phyloP scores from a whole-genome alignment of 192 early-diverging fungal genomes.

The Dispira simplex region DNA sequence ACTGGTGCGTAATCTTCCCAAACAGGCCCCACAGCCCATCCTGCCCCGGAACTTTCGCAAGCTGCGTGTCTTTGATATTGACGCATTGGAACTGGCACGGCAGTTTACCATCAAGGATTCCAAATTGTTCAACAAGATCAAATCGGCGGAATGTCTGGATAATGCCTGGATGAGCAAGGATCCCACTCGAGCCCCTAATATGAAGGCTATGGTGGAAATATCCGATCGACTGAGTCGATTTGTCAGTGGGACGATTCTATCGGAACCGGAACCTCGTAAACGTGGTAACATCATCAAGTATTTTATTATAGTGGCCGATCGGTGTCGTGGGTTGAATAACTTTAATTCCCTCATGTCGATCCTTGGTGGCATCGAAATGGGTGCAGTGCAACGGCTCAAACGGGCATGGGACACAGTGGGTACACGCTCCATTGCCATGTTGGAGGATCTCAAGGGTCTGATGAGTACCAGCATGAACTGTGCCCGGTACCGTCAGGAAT shows the following conservation, averaged over 20 bases:
- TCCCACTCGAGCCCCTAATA: slow-evolving; percentile 56
- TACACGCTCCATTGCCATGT: slow-evolving; percentile 33
- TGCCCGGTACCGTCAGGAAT: slow-evolving; percentile 58
- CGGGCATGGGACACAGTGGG: slow-evolving; percentile 79
- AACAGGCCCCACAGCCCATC: slow-evolving; percentile 58
- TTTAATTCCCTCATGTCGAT: slow-evolving; percentile 88
- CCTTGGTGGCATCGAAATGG: slow-evolving; percentile 75
- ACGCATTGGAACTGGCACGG: slow-evolving; percentile 82
- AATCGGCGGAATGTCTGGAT: slow-evolving; percentile 76
- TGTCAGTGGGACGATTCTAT: slow-evolving; percentile 72
- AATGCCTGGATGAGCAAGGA: slow-evolving; percentile 77
- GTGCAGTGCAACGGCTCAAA: slow-evolving; percentile 74
- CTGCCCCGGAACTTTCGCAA: slow-evolving; percentile 63
- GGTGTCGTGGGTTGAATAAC: slow-evolving; percentile 79
- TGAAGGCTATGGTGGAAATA: slow-evolving; percentile 73
- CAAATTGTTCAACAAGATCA: slow-evolving; percentile 65
- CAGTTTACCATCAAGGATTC: slow-evolving; percentile 91
- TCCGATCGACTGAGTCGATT: slow-evolving; percentile 78
- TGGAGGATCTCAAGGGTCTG: slow-evolving; percentile 48
- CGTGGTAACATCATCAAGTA: slow-evolving; percentile 63
- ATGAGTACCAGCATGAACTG: slow-evolving; percentile 77
- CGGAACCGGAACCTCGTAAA: slow-evolving; percentile 66
- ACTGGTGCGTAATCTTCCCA: slow-evolving; percentile 42
- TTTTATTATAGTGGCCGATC: slow-evolving; percentile 69
- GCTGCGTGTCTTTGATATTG: slow-evolving; percentile 73